A percentile compares a stretch with the other conserved stretches of the same genome.
phyloP scores from a whole-genome alignment of 2,329 filamentous ascomycete genomes.

The Neonectria neomacrospora region DNA sequence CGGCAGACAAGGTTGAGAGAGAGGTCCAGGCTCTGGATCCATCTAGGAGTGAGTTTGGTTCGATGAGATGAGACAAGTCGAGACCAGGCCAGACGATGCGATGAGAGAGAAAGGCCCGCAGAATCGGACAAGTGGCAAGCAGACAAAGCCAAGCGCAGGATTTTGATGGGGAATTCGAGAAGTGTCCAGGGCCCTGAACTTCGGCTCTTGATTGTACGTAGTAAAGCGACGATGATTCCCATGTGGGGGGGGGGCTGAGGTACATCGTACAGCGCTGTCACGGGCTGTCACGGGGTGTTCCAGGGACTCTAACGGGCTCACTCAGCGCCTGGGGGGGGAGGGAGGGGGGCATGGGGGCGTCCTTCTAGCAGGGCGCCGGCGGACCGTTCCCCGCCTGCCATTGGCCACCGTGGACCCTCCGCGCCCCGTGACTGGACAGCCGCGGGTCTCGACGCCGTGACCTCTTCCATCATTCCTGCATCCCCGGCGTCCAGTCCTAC shows the following conservation, averaged over 20 bases:
- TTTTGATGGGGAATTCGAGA: slow-evolving; percentile 24
- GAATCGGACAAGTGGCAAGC: not conserved
- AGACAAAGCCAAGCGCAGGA: slow-evolving; percentile 10
- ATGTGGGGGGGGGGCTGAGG: slow-evolving; percentile 19
- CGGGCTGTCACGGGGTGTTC: not conserved
- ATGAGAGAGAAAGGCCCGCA: not conserved
- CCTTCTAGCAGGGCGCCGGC: slow-evolving; percentile 5
- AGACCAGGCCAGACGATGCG: slow-evolving; percentile 7
- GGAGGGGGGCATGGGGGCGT: slow-evolving; percentile 8
- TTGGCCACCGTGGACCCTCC: slow-evolving; percentile 44
- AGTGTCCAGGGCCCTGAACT: slow-evolving; percentile 8
- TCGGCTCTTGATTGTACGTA: slow-evolving; percentile 7
- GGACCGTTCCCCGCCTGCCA: slow-evolving; percentile 30
- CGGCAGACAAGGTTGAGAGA: slow-evolving; percentile 13
- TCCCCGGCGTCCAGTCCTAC: too few relatives aligned
- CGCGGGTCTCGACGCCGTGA: slow-evolving; percentile 11
- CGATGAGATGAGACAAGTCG: slow-evolving; percentile 10
- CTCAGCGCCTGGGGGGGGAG: not conserved
- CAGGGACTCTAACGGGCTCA: not conserved
- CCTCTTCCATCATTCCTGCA: not conserved
- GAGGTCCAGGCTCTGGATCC: slow-evolving; percentile 24
- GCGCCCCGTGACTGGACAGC: slow-evolving; percentile 43
- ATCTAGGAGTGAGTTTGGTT: slow-evolving; percentile 19
- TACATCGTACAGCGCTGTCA: not conserved
- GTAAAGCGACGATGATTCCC: slow-evolving; percentile 26